These are phyloP conservation scores for Chrysanthemum makinoi DNA, from an alignment of 129 eudicot species.

Conservation along the genomic window DNA sequence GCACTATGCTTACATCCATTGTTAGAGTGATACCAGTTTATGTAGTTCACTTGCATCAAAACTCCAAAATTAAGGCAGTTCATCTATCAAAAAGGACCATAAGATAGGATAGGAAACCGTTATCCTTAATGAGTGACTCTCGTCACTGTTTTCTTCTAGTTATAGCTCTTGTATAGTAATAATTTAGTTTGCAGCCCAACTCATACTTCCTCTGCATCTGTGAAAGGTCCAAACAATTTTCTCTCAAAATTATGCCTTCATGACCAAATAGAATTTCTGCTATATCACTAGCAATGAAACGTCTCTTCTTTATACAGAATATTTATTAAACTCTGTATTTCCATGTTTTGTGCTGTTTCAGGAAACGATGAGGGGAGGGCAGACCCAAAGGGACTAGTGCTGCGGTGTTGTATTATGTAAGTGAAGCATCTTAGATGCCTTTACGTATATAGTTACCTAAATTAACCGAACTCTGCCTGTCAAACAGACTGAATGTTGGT, in stretches of 20 bases:
- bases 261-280: background rate
- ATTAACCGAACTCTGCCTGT: slow-evolving; percentile 32
- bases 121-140: too few species aligned
- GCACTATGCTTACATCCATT: background rate
- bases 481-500: slow-evolving; percentile 33
- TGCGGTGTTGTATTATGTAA: slow-evolving; percentile 69
- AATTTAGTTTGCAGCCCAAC: too few species aligned
- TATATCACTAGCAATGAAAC: background rate
- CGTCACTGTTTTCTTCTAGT: too few species aligned
- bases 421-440: slow-evolving; percentile 22
- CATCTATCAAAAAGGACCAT: too few species aligned
- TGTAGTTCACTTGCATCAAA: background rate
- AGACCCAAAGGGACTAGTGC: slow-evolving; percentile 65
- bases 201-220: too few species aligned
- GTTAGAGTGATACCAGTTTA: background rate
- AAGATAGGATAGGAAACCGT: too few species aligned
- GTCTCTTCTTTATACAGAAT: too few species aligned
- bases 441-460: slow-evolving; percentile 39
- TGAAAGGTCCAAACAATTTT: too few species aligned
- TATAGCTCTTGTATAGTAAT: too few species aligned
- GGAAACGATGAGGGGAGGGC: slow-evolving; percentile 75
- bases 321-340: background rate
- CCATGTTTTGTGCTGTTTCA: slow-evolving; percentile 20
- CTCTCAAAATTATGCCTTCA: background rate
- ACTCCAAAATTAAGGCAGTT: background rate